Percentiles rank a stretch among this genome's conserved stretches.
phyloP scores from a whole-genome alignment of 768 basidiomycete species.

The Leccinum rimulosum region DNA sequence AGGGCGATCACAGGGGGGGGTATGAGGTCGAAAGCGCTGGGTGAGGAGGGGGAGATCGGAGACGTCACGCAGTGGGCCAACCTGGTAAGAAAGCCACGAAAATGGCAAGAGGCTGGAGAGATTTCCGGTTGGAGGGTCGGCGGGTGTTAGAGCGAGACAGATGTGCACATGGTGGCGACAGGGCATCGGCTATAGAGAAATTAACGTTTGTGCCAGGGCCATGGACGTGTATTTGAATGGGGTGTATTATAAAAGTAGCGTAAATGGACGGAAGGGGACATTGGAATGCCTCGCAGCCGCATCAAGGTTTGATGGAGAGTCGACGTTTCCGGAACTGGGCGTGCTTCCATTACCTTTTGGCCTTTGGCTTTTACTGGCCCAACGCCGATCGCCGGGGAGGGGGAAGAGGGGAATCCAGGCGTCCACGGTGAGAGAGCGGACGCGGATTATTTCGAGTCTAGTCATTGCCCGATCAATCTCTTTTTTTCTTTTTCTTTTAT shows the following conservation, averaged over 20 bases:
- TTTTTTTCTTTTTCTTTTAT: background rate
- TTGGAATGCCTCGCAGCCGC: slow-evolving; percentile 7
- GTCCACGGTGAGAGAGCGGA: background rate
- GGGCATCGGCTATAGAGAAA: slow-evolving; percentile 9
- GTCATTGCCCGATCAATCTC: slow-evolving; percentile 21
- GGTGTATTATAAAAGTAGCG: slow-evolving; percentile 4
- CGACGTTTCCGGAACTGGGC: slow-evolving; percentile 3
- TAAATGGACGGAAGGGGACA: slow-evolving; percentile 6
- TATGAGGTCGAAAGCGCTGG: background rate
- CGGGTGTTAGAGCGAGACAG: slow-evolving; percentile 1
- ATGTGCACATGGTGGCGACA: slow-evolving; percentile 8
- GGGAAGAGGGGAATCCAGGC: background rate
- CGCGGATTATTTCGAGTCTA: background rate
- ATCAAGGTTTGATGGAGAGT: slow-evolving; percentile 29
- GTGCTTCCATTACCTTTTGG: slow-evolving; percentile 19
- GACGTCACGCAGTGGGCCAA: background rate
- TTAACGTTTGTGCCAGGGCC: slow-evolving; percentile 18
- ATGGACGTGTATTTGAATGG: slow-evolving; percentile 6
- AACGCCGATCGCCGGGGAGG: slow-evolving; percentile 18
- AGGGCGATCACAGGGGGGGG: background rate
- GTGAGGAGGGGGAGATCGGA: slow-evolving; percentile 3
- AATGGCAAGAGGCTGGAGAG: background rate
- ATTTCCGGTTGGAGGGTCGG: background rate
- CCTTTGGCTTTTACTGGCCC: slow-evolving; percentile 15
- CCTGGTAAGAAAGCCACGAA: background rate